phyloP scores from a whole-genome alignment of 73 alveolate genomes.

The Tetrahymena thermophila region DNA sequence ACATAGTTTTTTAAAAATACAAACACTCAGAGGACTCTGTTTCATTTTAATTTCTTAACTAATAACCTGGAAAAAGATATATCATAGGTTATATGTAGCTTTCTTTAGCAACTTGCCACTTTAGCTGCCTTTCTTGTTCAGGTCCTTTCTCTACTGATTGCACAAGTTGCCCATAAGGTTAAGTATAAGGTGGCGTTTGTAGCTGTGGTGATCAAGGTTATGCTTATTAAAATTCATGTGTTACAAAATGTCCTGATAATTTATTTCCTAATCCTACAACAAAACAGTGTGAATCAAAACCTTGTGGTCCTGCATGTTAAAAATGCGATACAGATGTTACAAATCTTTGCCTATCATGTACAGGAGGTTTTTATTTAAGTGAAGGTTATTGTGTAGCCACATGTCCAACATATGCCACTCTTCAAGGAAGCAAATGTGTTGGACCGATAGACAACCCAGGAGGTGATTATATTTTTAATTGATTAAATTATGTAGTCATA shows the following conservation, averaged over 20 bases:
- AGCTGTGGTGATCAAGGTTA: not conserved
- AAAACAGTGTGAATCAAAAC: not conserved
- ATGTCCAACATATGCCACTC: not conserved
- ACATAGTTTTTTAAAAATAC: not conserved
- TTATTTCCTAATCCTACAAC: not conserved
- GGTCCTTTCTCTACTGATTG: not conserved
- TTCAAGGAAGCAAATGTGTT: not conserved
- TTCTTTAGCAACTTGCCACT: not conserved
- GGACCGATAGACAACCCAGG: not conserved
- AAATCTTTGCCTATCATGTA: not conserved
- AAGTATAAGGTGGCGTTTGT: not conserved
- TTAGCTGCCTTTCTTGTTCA: not conserved
- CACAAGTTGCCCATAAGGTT: not conserved
- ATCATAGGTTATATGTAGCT: not conserved
- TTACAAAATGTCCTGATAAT: not conserved
- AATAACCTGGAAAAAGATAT: not conserved
- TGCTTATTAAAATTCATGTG: not conserved
- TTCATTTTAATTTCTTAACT: not conserved
- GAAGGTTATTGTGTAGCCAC: not conserved
- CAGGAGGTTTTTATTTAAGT: not conserved
- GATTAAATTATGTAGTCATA: no score
- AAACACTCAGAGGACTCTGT: not conserved
- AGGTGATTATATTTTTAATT: not conserved
- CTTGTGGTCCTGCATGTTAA: not conserved
- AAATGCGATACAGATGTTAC: not conserved